phyloP scores from a whole-genome alignment of 2,329 filamentous ascomycete genomes.

The Aspergillus sp. region DNA sequence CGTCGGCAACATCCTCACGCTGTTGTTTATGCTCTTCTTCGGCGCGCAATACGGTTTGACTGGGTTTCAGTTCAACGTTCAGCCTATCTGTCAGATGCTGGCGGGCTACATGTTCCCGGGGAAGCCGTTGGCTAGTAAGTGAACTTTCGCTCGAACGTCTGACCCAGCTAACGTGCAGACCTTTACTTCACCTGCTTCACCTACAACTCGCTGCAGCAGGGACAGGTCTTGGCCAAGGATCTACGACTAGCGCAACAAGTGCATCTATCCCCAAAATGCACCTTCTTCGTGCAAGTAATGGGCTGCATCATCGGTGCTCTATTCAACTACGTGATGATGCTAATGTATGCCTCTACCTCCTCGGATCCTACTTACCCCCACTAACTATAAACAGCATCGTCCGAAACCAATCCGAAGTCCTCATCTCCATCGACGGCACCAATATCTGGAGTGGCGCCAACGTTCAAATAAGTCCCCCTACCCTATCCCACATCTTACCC shows the following conservation, averaged over 20 bases:
- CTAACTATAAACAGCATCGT: background rate
- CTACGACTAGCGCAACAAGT: constrained; percentile 6
- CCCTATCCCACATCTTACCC: too few relatives aligned
- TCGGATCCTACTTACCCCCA: too few relatives aligned
- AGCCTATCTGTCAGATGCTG: constrained; percentile 9
- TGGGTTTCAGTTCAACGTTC: constrained; percentile 6
- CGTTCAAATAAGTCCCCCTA: constrained; percentile 1
- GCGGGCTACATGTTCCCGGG: constrained; percentile 7
- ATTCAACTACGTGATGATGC: constrained; percentile 9
- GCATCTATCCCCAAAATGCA: constrained; percentile 2
- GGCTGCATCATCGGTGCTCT: constrained; percentile 5
- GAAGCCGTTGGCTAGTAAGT: constrained; percentile 5
- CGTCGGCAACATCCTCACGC: constrained; percentile 2
- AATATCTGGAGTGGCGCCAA: constrained; percentile 8
- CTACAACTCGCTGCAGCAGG: constrained; percentile 6
- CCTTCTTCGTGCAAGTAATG: constrained; percentile 1
- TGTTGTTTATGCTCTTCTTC: constrained; percentile 9
- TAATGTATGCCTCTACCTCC: background rate
- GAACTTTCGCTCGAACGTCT: background rate
- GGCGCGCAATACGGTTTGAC: constrained; percentile 5
- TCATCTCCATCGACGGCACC: constrained; percentile 6
- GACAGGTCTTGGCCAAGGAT: constrained; percentile 3
- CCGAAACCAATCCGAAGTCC: constrained; percentile 1
- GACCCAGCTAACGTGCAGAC: background rate
- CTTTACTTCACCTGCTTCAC: constrained; percentile 11